A percentile compares a stretch with the other conserved stretches of the same genome.
These are phyloP conservation scores for Colletotrichum sp. DNA, from an alignment of 2,329 filamentous ascomycete species.

Conservation along the genomic window DNA sequence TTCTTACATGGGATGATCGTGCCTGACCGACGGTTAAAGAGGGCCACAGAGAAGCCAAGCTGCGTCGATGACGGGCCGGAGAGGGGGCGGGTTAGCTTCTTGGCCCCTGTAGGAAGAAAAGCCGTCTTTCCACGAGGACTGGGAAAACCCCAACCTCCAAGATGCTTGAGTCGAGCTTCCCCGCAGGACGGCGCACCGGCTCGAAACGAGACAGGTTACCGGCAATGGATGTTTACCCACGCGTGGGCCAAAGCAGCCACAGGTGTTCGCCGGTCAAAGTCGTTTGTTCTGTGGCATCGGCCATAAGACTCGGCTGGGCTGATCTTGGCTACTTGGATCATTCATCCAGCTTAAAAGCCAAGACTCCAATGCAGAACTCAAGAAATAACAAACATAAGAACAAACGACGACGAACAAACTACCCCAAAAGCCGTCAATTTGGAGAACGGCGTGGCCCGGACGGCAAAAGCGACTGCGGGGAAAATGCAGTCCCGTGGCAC, in stretches of 20 bases:
- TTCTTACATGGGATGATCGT: neutral
- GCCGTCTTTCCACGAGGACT: neutral
- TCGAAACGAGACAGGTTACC: neutral
- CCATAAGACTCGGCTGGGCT: neutral
- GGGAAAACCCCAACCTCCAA: neutral
- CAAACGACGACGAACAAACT: neutral
- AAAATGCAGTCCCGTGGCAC: neutral
- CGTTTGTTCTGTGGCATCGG: neutral
- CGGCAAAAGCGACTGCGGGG: slow-evolving; percentile 16
- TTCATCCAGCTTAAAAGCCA: neutral
- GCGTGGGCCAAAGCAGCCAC: neutral
- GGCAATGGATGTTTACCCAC: neutral
- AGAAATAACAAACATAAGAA: neutral
- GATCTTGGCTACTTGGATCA: neutral
- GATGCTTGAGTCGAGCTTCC: neutral
- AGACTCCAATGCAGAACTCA: neutral
- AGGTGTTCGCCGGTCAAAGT: neutral
- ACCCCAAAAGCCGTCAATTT: slow-evolving; percentile 5
- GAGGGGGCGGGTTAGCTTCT: neutral
- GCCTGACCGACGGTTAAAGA: slow-evolving; percentile 12
- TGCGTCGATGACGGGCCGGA: neutral
- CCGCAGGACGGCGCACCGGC: neutral
- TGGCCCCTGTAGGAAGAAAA: slow-evolving; percentile 2
- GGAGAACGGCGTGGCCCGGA: neutral
- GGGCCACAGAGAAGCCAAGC: neutral